phyloP scores from a whole-genome alignment of 306 rosid genomes.

The Malus sylvestris region DNA sequence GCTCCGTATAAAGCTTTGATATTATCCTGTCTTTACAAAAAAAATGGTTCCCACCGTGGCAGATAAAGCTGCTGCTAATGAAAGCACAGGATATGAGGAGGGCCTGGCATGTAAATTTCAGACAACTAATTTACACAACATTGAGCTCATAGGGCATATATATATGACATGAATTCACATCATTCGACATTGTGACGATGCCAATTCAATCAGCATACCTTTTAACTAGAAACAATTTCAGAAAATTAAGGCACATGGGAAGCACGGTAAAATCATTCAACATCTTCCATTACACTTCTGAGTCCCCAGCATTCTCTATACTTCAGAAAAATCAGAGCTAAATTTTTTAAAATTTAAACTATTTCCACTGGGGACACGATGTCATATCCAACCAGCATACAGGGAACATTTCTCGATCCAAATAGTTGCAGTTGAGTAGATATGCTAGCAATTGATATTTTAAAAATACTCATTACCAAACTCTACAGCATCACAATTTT shows the following conservation, averaged over 20 bases:
- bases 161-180: background rate
- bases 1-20: background rate
- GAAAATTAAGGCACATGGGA: background rate
- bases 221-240: background rate
- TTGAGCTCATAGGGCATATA: background rate
- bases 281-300: background rate
- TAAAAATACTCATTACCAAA: background rate
- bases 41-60: background rate
- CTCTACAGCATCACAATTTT: background rate
- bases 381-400: background rate
- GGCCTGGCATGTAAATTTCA: background rate
- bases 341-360: no score
- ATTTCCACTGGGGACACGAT: no score
- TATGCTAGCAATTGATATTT: background rate
- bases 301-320: background rate
- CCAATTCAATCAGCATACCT: background rate
- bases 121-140: background rate
- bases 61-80: background rate
- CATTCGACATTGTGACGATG: background rate
- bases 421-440: background rate
- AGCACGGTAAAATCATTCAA: background rate
- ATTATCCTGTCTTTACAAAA: background rate
- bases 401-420: background rate
- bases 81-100: no score
- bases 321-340: background rate